Conservation (phyloP, 176 grass and related monocot genomes). For the Avena insularis region DNA sequence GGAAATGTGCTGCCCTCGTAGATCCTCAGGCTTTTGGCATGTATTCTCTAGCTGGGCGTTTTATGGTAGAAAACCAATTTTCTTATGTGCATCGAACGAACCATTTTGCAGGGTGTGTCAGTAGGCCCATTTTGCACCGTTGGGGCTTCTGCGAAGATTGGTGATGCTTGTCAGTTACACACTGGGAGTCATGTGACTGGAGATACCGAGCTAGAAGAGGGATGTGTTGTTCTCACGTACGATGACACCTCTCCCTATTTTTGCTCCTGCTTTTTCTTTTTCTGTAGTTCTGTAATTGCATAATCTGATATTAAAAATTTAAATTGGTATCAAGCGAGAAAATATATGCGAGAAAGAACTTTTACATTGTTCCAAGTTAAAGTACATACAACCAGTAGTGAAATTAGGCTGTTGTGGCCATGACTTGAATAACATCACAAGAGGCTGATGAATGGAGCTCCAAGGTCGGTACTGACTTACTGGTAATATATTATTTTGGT, state of each 20-base stretch:
- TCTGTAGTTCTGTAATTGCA: not conserved
- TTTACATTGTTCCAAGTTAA: not conserved
- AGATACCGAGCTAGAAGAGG: conserved; percentile 71
- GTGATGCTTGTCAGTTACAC: conserved; percentile 76
- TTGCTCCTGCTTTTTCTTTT: not conserved
- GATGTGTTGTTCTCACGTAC: conserved; percentile 74
- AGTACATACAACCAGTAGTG: not conserved
- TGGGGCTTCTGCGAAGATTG: conserved; percentile 64
- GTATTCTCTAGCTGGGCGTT: not conserved
- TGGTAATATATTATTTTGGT: not conserved
- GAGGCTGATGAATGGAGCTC: not conserved
- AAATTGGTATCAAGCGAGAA: not conserved
- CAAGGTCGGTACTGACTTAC: not conserved
- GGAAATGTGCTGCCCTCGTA: not conserved
- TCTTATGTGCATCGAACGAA: conserved; percentile 24
- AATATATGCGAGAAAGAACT: not conserved
- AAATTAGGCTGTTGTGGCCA: conserved; percentile 9
- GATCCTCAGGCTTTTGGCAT: not conserved
- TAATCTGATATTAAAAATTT: not conserved
- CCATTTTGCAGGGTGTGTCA: conserved; percentile 56
- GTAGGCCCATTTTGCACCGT: conserved; percentile 88
- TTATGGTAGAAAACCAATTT: conserved; percentile 17
- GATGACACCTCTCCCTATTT: not conserved
- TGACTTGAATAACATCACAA: conserved; percentile 15
- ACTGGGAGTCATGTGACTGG: conserved; percentile 72